phyloP scores from a whole-genome alignment of 2,329 filamentous ascomycete genomes.

The Penicillium thymicola region DNA sequence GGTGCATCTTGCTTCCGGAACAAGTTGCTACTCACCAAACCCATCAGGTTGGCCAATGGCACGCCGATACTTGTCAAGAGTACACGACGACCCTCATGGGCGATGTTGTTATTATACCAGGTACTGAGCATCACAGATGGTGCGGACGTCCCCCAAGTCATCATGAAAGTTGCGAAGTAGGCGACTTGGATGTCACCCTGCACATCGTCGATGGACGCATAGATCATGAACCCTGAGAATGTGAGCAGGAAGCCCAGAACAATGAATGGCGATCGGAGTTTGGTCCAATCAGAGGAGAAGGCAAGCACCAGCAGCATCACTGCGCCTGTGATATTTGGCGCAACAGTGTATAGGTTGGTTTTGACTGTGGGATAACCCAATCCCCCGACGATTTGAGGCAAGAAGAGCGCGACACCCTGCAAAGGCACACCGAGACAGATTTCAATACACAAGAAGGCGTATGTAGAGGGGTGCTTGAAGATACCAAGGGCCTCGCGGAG shows the following conservation, averaged over 20 bases:
- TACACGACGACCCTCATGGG: conserved; percentile 69
- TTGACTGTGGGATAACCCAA: conserved; percentile 56
- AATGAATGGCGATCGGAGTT: conserved; percentile 71
- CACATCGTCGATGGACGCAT: conserved; percentile 65
- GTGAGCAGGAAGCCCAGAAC: conserved; percentile 70
- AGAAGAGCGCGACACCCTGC: conserved; percentile 56
- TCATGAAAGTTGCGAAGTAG: conserved; percentile 77
- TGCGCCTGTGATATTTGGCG: conserved; percentile 72
- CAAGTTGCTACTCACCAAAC: conserved; percentile 65
- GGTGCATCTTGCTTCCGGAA: conserved; percentile 63
- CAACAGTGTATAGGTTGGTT: conserved; percentile 79
- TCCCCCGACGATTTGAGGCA: conserved; percentile 56
- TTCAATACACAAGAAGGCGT: conserved; percentile 55
- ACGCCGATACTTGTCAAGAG: conserved; percentile 69
- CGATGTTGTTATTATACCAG: conserved; percentile 82
- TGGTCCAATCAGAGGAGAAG: conserved; percentile 64
- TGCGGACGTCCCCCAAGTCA: conserved; percentile 75
- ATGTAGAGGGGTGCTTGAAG: conserved; percentile 54
- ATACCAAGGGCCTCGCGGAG: conserved; percentile 52
- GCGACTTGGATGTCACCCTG: conserved; percentile 60
- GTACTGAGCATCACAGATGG: conserved; percentile 65
- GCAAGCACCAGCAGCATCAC: conserved; percentile 69
- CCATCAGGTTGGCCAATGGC: conserved; percentile 74
- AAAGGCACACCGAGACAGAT: conserved; percentile 59
- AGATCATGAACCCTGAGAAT: conserved; percentile 75